Evolutionary conservation across 192 early-diverging fungal species (phyloP), one percentile per base, ranked within the genome.

Genomic region (Linnemannia zychae): DNA sequence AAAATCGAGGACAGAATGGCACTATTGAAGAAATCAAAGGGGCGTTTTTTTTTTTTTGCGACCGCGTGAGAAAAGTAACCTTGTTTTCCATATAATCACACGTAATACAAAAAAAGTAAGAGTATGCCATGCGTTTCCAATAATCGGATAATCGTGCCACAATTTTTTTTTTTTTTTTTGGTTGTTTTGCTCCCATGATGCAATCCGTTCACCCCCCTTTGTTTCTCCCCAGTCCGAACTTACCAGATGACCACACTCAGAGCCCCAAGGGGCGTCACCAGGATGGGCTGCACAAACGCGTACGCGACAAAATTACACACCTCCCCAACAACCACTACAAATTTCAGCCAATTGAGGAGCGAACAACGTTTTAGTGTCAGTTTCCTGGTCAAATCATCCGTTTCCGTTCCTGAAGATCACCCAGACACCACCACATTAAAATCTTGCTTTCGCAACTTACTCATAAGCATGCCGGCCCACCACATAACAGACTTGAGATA

Each of bases 221-320:
- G 7, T 11, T 24, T 44, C 16, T 24, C 63, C 0, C 15, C 31
- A 22, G 33, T 12, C 22, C 22, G 6, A n/a, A 37, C 67, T 22
- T 88, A 91, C 90, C 89, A 95, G 37, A 97, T 91, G 71, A 98
- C 92, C 17, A 97, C 96, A 78, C 94, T 96, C 57, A 95, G 88
- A n/a, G 97, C 97, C 46, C 97, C 97, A 65, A 98, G 87, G 24
- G 97, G 97, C 17, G 97, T 98, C 1, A 98, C 97, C 68, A 98
- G 84, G 70, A 98, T 97, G 24, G 97, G 97, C 13, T 95, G 96
- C 22, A 96, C 95, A 90, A 96, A 98, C 60, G 95, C 93, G 81
- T 98, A 98, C 22, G 97, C 97, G 9, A 95, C 92, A 93, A 98
- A 97, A 88, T 98, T 98, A 78, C 95, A 95, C 47, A 95, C 87